Base-by-base conservation (phyloP, 768 basidiomycete genomes). In the Boletus edulis region DNA sequence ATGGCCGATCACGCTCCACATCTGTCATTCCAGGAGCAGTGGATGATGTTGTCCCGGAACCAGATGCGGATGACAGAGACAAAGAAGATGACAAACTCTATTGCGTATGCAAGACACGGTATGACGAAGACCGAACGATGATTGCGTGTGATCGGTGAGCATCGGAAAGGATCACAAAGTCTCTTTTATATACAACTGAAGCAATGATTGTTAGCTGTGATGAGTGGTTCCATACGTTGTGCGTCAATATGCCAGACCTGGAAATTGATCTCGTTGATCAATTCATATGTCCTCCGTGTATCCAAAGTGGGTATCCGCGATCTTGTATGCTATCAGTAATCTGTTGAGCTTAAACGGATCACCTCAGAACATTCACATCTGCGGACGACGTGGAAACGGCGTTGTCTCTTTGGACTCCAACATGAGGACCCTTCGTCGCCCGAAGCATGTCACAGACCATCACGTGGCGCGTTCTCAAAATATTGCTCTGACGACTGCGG, bases 401-500 rank as follows among this genome's bases (percentile, higher is more conserved):
- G 91, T 9, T 93, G 90, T 66, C 73, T 85, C n/a, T 80, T 79
- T 51, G 90, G 90, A 15, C 74, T 86, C 20, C 76, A 81, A 38
- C 83, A 89, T 54, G 73, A 80, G 3, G 75, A 84, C 61, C 86
- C 88, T 4, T 73, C 72, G 9, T 88, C 85, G 5, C 65, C 82
- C 1, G 79, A 81, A 54, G 83, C 86, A 3, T 96, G 93, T 64
- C 88, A 88, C 67, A 87, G 84, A 57, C 87, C 93, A 11, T 84
- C 88, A 8, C 86, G 89, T 15, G 87, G 89, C 22, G 81, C 81
- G 3, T 86, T 93, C 63, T 94, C 92, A 22, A 95, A 95, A 68
- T 96, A 93, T 67, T 96, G 93, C 69, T 93, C 91, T 14, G 87
- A 91, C 50, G 89, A 88, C 57, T 96, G 93, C 60, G 93, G 93